phyloP scores from a whole-genome alignment of 2,329 filamentous ascomycete genomes.

The Neocatenulostroma microsporum region DNA sequence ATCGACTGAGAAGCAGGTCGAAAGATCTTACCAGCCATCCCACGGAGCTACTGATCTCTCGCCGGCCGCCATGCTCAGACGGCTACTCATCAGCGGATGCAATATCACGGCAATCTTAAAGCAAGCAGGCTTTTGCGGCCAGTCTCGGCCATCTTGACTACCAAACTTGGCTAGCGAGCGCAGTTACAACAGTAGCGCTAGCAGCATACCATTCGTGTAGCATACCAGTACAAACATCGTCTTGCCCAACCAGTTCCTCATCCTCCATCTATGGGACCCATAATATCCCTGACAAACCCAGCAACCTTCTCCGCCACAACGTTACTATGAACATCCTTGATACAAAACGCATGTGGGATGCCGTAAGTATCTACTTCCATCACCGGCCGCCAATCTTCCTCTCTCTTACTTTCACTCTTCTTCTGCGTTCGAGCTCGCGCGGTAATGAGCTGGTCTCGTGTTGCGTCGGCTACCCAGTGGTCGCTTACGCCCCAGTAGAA shows the following conservation, averaged over 20 bases:
- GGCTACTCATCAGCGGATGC: no score
- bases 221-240: no score
- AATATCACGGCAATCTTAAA: no score
- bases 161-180: no score
- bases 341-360: constrained; percentile 53
- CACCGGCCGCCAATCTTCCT: constrained; percentile 28
- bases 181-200: no score
- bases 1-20: constrained; percentile 2
- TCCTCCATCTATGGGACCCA: no score
- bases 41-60: no score
- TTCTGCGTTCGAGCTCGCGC: constrained; percentile 15
- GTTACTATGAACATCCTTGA: constrained; percentile 31
- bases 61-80: no score
- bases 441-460: constrained; percentile 49
- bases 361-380: constrained; percentile 51
- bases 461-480: constrained; percentile 54
- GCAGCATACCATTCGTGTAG: no score
- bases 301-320: constrained; percentile 46
- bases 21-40: no score
- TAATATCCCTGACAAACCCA: constrained; percentile 23
- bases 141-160: no score
- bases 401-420: constrained; percentile 22
- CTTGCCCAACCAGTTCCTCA: neutral
- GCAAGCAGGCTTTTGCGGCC: no score
- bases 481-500: constrained; percentile 55